Conservation (phyloP, 2,329 filamentous ascomycete genomes). For the Alternaria gansuensis region DNA sequence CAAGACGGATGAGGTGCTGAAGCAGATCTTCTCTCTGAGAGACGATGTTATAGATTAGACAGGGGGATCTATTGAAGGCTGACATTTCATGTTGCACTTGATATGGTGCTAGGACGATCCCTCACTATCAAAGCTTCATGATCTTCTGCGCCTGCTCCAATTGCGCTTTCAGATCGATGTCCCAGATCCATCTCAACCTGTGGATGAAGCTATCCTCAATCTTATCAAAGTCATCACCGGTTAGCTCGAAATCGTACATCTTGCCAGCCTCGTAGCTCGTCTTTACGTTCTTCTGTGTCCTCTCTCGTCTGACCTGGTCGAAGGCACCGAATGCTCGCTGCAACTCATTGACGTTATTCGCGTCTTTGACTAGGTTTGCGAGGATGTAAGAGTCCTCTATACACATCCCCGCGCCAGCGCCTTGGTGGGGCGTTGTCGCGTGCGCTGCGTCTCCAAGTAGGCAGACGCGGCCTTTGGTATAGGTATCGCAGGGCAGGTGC, state of each 20-base stretch:
- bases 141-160: slow-evolving; percentile 45
- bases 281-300: slow-evolving; percentile 42
- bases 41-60: slow-evolving; percentile 70
- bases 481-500: slow-evolving; percentile 59
- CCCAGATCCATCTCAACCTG: slow-evolving; percentile 55
- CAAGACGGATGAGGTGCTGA: slow-evolving; percentile 78
- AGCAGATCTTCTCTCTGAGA: slow-evolving; percentile 77
- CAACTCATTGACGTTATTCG: slow-evolving; percentile 39
- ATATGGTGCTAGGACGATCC: too few species aligned
- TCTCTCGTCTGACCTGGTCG: slow-evolving; percentile 40
- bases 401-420: slow-evolving; percentile 65
- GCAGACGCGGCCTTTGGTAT: slow-evolving; percentile 57
- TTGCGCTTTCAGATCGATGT: slow-evolving; percentile 51
- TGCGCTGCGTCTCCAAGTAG: slow-evolving; percentile 67
- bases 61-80: neutral
- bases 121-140: slow-evolving; percentile 21
- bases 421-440: slow-evolving; percentile 64
- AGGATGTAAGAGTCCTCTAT: slow-evolving; percentile 62
- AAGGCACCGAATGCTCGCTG: slow-evolving; percentile 46
- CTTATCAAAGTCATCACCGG: slow-evolving; percentile 52
- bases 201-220: slow-evolving; percentile 44
- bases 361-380: slow-evolving; percentile 43
- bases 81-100: neutral
- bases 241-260: slow-evolving; percentile 54
- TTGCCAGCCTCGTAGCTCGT: slow-evolving; percentile 45